Conservation (phyloP, 345 rosid species). For the Eucalyptus microcorys region DNA sequence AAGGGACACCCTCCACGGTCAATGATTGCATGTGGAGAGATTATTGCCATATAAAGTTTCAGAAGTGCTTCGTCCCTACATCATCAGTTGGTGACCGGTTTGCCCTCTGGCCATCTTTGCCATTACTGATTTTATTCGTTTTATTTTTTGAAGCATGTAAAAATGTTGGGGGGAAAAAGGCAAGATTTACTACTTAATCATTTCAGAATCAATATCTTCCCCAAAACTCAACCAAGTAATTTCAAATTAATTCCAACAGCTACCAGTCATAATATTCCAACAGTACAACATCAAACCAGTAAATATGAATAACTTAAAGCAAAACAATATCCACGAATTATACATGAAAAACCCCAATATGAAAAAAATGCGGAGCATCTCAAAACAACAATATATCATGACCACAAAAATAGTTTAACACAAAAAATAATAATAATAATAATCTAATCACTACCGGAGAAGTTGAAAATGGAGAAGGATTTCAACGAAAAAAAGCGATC, state of each 20-base stretch:
- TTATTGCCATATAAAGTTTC: neutral
- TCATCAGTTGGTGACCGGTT: neutral
- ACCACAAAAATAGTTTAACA: neutral
- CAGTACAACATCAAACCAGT: neutral
- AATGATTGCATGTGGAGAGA: neutral
- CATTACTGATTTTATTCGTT: neutral
- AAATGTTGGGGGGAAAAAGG: neutral
- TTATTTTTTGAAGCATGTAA: neutral
- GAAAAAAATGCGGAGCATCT: neutral
- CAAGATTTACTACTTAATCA: neutral
- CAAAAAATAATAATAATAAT: accelerated
- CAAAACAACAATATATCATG: neutral
- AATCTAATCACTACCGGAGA: neutral
- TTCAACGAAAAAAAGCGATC: neutral
- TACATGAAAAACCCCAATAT: neutral
- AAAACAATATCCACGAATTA: neutral
- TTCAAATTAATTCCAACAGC: neutral
- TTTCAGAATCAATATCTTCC: neutral
- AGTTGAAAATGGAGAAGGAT: neutral
- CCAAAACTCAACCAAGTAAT: neutral
- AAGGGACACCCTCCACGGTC: neutral
- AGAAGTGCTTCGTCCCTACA: neutral
- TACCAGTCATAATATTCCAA: neutral
- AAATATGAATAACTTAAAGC: neutral
- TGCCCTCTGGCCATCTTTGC: neutral